Conservation (phyloP, 805 yeast genomes). For the Barnettozyma sucrosica region DNA sequence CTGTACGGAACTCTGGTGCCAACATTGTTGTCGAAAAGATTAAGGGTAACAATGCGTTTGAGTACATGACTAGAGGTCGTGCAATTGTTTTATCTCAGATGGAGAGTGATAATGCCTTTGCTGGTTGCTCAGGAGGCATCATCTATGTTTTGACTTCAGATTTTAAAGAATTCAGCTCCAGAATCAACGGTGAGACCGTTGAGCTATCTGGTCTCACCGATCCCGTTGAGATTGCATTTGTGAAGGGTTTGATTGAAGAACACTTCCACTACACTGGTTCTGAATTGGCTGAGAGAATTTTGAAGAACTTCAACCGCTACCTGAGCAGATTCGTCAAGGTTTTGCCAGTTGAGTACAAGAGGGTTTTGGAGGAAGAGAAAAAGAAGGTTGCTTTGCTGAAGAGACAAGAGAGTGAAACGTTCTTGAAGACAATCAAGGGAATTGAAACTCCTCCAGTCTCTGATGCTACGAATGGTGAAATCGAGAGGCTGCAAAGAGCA, state of each 20-base stretch:
- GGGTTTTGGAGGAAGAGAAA: conserved; percentile 73
- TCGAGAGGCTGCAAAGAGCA: conserved; percentile 32
- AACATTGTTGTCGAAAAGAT: conserved; percentile 90
- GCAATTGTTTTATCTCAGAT: conserved; percentile 88
- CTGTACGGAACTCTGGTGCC: conserved; percentile 98
- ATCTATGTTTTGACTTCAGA: conserved; percentile 95
- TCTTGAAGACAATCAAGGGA: conserved; percentile 66
- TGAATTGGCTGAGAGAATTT: conserved; percentile 76
- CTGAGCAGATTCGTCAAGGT: conserved; percentile 89
- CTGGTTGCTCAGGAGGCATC: conserved; percentile 99
- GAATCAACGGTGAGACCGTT: conserved; percentile 76
- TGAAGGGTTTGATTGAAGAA: conserved; percentile 89
- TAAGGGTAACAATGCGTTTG: conserved; percentile 98
- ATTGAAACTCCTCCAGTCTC: conserved; percentile 56
- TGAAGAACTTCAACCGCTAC: conserved; percentile 82
- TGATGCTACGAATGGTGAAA: conserved; percentile 88
- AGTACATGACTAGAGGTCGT: conserved; percentile 99
- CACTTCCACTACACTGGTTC: conserved; percentile 94
- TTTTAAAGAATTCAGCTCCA: conserved; percentile 71
- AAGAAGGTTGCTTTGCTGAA: conserved; percentile 60
- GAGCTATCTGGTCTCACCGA: conserved; percentile 73
- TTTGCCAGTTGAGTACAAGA: conserved; percentile 86
- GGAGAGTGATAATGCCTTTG: conserved; percentile 80
- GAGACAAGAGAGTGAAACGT: conserved; percentile 50
- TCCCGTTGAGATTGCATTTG: conserved; percentile 89